Evolutionary conservation across 2,329 filamentous ascomycete genomes (phyloP).

Genomic region (Diplodia seriata): DNA sequence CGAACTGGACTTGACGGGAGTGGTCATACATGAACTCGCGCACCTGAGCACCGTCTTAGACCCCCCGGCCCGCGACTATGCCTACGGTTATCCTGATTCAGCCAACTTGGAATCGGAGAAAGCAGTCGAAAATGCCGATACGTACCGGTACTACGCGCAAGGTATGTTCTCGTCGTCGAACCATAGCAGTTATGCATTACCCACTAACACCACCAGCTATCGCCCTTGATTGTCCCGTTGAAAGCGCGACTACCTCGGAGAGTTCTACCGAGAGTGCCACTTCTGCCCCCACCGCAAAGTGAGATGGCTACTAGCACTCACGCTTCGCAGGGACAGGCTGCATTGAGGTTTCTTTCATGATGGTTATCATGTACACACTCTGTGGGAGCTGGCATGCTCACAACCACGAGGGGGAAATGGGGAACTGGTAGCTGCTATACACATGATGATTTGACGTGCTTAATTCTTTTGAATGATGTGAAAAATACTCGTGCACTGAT

Average conservation of each 20-base stretch:
- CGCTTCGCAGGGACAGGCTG: neutral
- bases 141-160: slow-evolving; percentile 62
- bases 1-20: slow-evolving; percentile 69
- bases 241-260: too few relatives aligned
- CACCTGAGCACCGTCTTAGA: slow-evolving; percentile 61
- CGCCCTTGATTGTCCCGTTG: neutral
- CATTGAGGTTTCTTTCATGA: neutral
- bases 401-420: neutral
- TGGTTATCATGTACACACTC: neutral
- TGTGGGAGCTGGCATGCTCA: neutral
- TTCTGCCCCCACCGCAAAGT: neutral
- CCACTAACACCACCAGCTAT: neutral
- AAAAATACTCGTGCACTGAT: neutral
- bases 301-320: neutral
- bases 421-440: neutral
- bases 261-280: neutral
- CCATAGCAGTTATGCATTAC: slow-evolving; percentile 42
- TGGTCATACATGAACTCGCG: slow-evolving; percentile 69
- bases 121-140: slow-evolving; percentile 69
- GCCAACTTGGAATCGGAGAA: slow-evolving; percentile 54
- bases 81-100: slow-evolving; percentile 53
- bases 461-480: neutral
- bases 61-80: slow-evolving; percentile 66
- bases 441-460: neutral
- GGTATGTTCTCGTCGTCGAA: slow-evolving; percentile 41